Evolutionary conservation across 225 moss, liverwort and hornwort species (phyloP).

Genomic region (Physcomitrium patens): DNA sequence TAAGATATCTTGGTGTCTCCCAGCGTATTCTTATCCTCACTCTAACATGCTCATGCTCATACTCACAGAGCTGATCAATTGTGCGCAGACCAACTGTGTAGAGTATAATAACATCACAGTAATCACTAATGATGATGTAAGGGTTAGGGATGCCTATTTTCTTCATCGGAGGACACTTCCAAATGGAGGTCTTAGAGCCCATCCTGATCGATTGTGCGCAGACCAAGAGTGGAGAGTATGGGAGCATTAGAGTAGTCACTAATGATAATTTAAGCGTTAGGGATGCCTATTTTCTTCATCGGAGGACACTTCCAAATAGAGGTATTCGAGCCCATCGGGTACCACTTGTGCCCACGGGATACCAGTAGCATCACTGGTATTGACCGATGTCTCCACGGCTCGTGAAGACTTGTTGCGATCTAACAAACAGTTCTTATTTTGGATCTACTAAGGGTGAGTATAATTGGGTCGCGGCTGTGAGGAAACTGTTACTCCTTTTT

Average conservation of each 20-base stretch:
- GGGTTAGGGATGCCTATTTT: slow-evolving; percentile 31
- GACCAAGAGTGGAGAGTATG: slow-evolving; percentile 25
- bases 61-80: not conserved
- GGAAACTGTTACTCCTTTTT: slow-evolving; percentile 15
- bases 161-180: slow-evolving; percentile 25
- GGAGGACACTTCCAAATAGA: slow-evolving; percentile 32
- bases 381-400: not conserved
- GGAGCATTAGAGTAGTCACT: slow-evolving; percentile 9
- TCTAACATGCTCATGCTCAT: not conserved
- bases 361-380: slow-evolving; percentile 30
- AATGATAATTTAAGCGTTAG: slow-evolving; percentile 21
- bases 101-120: slow-evolving; percentile 19
- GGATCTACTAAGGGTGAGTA: slow-evolving; percentile 2
- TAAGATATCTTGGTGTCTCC: not conserved
- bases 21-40: not conserved
- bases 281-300: slow-evolving; percentile 32
- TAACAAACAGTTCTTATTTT: slow-evolving; percentile 23
- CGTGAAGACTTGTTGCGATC: slow-evolving; percentile 23
- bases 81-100: slow-evolving; percentile 22
- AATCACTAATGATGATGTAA: slow-evolving; percentile 11
- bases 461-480: slow-evolving; percentile 5
- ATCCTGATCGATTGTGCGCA: slow-evolving; percentile 7
- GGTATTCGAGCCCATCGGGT: slow-evolving; percentile 38
- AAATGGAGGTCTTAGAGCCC: slow-evolving; percentile 38
- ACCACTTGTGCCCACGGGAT: slow-evolving; percentile 39